Evolutionary conservation across 2,329 filamentous ascomycete genomes (phyloP).

Genomic region (Celoporthe dispersa): DNA sequence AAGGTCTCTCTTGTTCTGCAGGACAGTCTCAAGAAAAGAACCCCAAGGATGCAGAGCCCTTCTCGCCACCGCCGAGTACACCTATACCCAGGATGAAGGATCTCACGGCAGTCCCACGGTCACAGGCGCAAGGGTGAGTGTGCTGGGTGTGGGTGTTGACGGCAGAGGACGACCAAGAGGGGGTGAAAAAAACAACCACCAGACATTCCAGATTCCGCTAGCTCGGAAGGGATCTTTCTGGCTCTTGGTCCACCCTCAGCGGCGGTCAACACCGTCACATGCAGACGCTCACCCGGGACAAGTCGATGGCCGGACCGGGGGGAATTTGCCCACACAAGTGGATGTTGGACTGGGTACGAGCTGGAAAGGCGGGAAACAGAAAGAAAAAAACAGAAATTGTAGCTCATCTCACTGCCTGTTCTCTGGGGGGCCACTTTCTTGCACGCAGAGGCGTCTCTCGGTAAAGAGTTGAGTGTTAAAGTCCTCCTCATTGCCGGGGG

Average conservation of each 20-base stretch:
- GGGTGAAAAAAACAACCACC: not conserved
- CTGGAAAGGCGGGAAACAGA: constrained; percentile 18
- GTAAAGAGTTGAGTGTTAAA: constrained; percentile 28
- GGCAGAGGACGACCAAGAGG: not conserved
- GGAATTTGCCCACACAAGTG: not conserved
- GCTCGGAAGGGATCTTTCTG: constrained; percentile 18
- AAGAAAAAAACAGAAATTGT: constrained; percentile 1
- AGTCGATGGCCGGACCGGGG: not conserved
- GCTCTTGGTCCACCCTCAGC: not conserved
- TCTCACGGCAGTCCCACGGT: not conserved
- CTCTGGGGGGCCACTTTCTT: not conserved
- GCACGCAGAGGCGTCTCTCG: not conserved
- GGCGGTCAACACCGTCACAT: not conserved
- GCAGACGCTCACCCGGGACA: not conserved
- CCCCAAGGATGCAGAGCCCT: constrained; percentile 32
- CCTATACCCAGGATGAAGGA: constrained; percentile 1
- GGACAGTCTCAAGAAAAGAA: constrained; percentile 35
- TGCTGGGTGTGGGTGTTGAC: not conserved
- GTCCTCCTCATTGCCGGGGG: constrained; percentile 25
- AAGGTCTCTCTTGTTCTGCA: constrained; percentile 36
- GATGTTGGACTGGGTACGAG: constrained; percentile 1
- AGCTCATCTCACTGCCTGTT: constrained; percentile 31
- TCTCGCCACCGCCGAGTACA: constrained; percentile 16
- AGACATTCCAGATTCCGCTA: constrained; percentile 21
- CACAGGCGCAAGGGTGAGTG: not conserved